Base-by-base conservation (phyloP, 331 rosid species). In the Saraca asoca region DNA sequence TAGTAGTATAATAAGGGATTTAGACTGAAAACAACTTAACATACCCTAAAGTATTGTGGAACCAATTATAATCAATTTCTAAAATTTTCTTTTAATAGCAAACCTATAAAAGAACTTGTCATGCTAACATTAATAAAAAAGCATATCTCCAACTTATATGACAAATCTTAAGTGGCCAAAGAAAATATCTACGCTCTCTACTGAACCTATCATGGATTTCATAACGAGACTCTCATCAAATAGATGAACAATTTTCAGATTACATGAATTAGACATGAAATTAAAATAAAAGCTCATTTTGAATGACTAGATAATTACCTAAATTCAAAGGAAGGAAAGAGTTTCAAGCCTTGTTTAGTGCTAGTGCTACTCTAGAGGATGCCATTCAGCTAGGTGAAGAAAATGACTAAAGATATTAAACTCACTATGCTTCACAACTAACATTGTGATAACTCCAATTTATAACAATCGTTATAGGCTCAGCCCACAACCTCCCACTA, bases 361-460 rank as follows among this genome's bases (percentile, higher is more conserved):
- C 2, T 24, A 3, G 15, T 67, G 83, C 67, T 84, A 82, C 84
- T 89, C 74, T 48, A 89, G 75, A n/a, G 96, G 98, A 79, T 93
- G 98, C 98, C 98, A 93, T 75, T 93, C 98, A 24, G 94, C 95
- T 77, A 86, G 80, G 70, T 93, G 98, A 67, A 74, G 78, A 61
- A 85, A 85, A 67, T 63, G 79, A 71, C 82, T 79, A 42, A 73
- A 71, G 73, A 79, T 68, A 71, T 73, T 75, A 37, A 74, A 76
- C 64, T 74, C 81, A 44, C 80, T 74, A 62, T 70, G 81, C 74
- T 82, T 85, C 78, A 71, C 81, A 84, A 79, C 81, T 80, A 84
- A 75, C 98, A 93, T 93, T 70, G 70, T 70, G 81, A 75, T 49
- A 68, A 66, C 87, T 85, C 87, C 92, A 83, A 79, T 73, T 85